Conservation (phyloP, 495 filamentous ascomycete species). For the Neurospora terricola region DNA sequence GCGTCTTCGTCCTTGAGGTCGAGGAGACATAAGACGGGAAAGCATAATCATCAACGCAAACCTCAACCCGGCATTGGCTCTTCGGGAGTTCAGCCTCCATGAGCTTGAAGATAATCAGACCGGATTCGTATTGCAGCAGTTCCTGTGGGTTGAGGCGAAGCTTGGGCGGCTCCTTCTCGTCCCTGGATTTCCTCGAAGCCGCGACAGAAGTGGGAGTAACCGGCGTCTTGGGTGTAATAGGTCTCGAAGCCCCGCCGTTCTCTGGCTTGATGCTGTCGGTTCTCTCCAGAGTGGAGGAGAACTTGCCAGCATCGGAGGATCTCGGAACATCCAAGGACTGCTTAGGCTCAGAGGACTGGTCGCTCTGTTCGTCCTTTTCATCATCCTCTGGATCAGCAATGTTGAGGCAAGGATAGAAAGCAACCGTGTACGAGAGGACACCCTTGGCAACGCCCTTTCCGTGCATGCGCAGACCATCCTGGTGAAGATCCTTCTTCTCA, state of each 20-base stretch:
- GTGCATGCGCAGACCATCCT: constrained; percentile 54
- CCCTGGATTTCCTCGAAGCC: constrained; percentile 44
- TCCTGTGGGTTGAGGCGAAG: constrained; percentile 69
- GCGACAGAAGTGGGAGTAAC: constrained; percentile 20
- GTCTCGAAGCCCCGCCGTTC: constrained; percentile 6
- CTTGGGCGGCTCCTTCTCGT: constrained; percentile 56
- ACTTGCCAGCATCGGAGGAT: constrained; percentile 29
- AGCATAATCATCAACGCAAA: constrained; percentile 87
- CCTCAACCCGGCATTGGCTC: constrained; percentile 68
- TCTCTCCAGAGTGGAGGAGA: constrained; percentile 22
- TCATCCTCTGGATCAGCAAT: constrained; percentile 92
- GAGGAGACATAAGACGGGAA: constrained; percentile 82
- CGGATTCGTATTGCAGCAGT: constrained; percentile 75
- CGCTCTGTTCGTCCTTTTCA: constrained; percentile 42
- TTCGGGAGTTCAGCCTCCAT: constrained; percentile 76
- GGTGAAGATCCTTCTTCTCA: constrained; percentile 55
- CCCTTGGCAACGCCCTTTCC: constrained; percentile 66
- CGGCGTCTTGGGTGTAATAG: constrained; percentile 29
- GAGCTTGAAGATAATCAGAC: constrained; percentile 88
- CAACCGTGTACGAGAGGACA: constrained; percentile 66
- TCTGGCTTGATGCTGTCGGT: constrained; percentile 17
- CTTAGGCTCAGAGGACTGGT: constrained; percentile 11
- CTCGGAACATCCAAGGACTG: constrained; percentile 31
- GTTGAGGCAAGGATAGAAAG: constrained; percentile 85
- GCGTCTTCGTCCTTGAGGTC: constrained; percentile 53